phyloP scores from a whole-genome alignment of 805 yeast genomes.

The Metschnikowia noctiluminum region DNA sequence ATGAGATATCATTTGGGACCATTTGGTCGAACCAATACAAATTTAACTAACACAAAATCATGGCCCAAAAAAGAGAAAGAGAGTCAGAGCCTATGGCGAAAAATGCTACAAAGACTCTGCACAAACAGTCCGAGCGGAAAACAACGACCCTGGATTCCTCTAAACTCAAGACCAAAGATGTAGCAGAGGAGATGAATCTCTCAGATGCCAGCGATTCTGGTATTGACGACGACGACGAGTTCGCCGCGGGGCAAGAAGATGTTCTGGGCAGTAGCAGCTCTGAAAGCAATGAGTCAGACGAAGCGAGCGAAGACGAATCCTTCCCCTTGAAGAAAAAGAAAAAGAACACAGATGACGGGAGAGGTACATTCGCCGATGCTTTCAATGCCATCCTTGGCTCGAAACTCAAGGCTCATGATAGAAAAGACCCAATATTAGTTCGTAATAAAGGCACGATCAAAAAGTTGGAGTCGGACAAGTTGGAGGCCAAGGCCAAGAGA shows the following conservation, averaged over 20 bases:
- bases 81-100: neutral
- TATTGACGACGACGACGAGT: constrained; percentile 26
- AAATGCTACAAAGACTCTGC: neutral
- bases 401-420: constrained; percentile 80
- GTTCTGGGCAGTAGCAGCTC: constrained; percentile 11
- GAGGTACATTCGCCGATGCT: constrained; percentile 75
- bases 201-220: constrained; percentile 18
- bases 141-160: neutral
- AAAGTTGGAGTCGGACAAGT: constrained; percentile 73
- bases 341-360: constrained; percentile 63
- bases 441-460: constrained; percentile 69
- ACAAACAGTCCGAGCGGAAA: too few species aligned
- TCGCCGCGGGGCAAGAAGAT: constrained; percentile 21
- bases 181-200: neutral
- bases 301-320: constrained; percentile 16
- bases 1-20: neutral
- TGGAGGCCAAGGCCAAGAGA: constrained; percentile 80
- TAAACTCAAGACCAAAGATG: neutral
- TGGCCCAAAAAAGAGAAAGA: constrained; percentile 9
- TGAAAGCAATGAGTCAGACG: constrained; percentile 9
- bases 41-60: neutral
- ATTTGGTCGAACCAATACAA: neutral
- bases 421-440: constrained; percentile 87
- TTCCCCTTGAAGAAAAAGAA: constrained; percentile 53
- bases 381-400: constrained; percentile 82